A percentile compares a stretch with the other conserved stretches of the same genome.
phyloP scores from a whole-genome alignment of 306 rosid species.

The Gynostemma pentaphyllum region DNA sequence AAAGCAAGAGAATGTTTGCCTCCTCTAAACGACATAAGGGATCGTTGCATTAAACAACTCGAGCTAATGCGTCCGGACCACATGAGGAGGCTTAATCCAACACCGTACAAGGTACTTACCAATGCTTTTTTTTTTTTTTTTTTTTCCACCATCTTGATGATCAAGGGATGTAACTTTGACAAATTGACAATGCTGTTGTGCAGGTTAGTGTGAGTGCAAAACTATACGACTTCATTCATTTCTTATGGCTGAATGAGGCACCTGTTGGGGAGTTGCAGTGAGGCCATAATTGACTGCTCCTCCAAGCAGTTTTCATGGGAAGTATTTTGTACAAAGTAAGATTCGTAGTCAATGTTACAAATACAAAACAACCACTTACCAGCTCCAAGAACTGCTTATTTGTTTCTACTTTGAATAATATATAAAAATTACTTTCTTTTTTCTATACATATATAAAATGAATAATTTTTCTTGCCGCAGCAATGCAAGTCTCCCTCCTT shows the following conservation, averaged over 20 bases:
- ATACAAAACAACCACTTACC: not conserved
- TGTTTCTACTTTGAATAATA: not conserved
- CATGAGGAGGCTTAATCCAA: conserved; percentile 96
- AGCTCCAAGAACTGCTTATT: not conserved
- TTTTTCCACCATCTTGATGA: not conserved
- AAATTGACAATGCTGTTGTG: conserved; percentile 3
- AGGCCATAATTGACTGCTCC: not conserved
- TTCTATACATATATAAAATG: too few species aligned
- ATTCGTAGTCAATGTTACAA: not conserved
- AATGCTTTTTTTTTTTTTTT: conserved; percentile 1
- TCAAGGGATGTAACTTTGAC: not conserved
- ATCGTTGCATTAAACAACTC: conserved; percentile 73
- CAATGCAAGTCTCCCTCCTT: too few species aligned
- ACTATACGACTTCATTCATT: conserved; percentile 81
- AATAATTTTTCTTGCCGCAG: not conserved
- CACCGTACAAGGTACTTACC: conserved; percentile 78
- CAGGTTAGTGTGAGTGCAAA: conserved; percentile 92
- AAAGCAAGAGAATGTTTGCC: conserved; percentile 51
- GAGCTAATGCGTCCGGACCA: conserved; percentile 90
- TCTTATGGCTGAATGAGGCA: conserved; percentile 93
- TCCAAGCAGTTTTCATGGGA: not conserved
- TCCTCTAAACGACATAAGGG: conserved; percentile 54
- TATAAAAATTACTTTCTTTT: not conserved
- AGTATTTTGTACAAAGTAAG: not conserved
- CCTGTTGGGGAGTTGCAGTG: conserved; percentile 91